phyloP scores from a whole-genome alignment of 345 rosid genomes.

The Trapa incisa region DNA sequence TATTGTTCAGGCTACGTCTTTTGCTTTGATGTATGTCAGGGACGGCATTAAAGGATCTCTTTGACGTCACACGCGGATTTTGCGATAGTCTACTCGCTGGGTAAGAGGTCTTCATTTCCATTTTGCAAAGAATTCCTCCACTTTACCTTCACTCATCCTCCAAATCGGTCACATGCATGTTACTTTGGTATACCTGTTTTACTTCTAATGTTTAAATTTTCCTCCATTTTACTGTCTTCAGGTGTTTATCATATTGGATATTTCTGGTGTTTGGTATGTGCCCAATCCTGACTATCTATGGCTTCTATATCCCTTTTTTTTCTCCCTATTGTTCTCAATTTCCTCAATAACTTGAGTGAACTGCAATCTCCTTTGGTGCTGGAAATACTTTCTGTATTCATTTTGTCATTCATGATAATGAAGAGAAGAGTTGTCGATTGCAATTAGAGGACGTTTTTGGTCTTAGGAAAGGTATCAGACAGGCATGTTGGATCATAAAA shows the following conservation, averaged over 20 bases:
- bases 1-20: conserved; percentile 70
- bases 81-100: conserved; percentile 77
- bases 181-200: conserved; percentile 3
- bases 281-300: conserved; percentile 1
- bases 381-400: neutral
- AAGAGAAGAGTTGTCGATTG: neutral
- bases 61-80: conserved; percentile 99
- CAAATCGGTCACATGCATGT: neutral
- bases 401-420: neutral
- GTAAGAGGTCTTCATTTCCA: conserved; percentile 23
- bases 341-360: neutral
- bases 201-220: conserved; percentile 2
- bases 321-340: neutral
- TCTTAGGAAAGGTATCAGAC: too few species aligned
- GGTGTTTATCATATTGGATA: conserved; percentile 52
- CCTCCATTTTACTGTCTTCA: conserved; percentile 20
- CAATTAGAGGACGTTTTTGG: neutral
- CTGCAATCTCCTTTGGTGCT: neutral
- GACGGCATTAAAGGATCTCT: conserved; percentile 92
- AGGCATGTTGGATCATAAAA: neutral
- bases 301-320: neutral
- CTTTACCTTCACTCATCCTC: too few species aligned
- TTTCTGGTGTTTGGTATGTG: conserved; percentile 71
- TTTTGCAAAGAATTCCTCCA: neutral
- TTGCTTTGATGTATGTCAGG: conserved; percentile 77